These are phyloP conservation scores for Penstemon davidsonii DNA, from an alignment of 257 asterid species.

Conservation along the genomic window DNA sequence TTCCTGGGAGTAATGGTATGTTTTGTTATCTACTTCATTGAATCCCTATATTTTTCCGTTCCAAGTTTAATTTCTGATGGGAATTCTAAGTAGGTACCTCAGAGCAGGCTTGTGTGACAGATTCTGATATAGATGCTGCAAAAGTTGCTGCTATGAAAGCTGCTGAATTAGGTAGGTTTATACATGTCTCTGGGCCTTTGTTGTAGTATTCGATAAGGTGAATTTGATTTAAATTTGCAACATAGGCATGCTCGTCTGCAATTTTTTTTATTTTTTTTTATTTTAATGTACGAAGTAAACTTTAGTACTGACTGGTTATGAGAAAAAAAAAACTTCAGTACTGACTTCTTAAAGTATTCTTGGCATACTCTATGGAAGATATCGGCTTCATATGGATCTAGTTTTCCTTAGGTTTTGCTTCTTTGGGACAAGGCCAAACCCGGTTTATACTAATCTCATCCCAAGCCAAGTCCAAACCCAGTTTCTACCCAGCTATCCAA, in stretches of 20 bases:
- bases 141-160: slow-evolving; percentile 95
- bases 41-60: slow-evolving; percentile 4
- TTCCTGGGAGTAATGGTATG: slow-evolving; percentile 49
- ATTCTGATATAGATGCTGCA: slow-evolving; percentile 90
- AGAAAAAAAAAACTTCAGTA: no score
- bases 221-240: background rate
- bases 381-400: no score
- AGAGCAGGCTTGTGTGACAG: slow-evolving; percentile 59
- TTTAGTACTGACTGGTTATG: background rate
- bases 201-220: no score
- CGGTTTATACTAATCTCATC: background rate
- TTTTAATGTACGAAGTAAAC: background rate
- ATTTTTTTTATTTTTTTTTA: no score
- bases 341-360: background rate
- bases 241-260: background rate
- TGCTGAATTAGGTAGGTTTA: slow-evolving; percentile 75
- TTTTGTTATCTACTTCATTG: slow-evolving; percentile 5
- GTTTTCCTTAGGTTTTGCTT: no score
- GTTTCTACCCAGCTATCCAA: no score
- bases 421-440: no score
- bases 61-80: slow-evolving; percentile 14
- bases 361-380: no score
- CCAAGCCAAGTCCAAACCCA: background rate
- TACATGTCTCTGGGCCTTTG: background rate
- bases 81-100: slow-evolving; percentile 40